Evolutionary conservation across 768 basidiomycete species (phyloP), one percentile per base, ranked within the genome.

Genomic region (Nevesoporus exiguus): DNA sequence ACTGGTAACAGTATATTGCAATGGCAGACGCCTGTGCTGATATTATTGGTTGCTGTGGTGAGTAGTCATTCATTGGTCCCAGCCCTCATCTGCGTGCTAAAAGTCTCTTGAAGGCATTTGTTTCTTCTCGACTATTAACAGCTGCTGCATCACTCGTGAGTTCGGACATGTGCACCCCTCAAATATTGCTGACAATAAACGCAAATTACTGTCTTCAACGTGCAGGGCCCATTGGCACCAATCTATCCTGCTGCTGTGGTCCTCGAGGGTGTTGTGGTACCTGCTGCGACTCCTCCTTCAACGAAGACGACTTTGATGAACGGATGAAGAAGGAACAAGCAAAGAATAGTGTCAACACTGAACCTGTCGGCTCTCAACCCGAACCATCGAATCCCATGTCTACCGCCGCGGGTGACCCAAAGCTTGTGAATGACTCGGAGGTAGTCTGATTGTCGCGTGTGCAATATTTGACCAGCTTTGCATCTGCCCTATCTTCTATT

Each of bases 231-330:
- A 62, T 60, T 36, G 70, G 68, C 30, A 55, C 58, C 17, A 54
- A 61, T 25, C 43, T 30, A 24, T 40, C 36, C 21, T 69, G 65
- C 40, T 71, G 67, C 25, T 53, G 67, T 50, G 68, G 67, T 13
- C 53, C 57, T 17, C 56, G 52, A 49, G 67, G 68, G 14, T 70
- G 64, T 31, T 70, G 68, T 41, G 59, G 64, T 13, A 58, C 60
- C 41, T 68, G 70, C 33, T 70, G 51, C 14, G 59, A 62, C 22
- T 57, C 61, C n/a, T 61, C 64, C 39, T 71, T 71, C 48, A 40
- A 70, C 50, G 40, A 61, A 15, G 69, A 71, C 29, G 55, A 62
- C 51, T 61, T 70, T 45, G 68, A 70, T 29, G 68, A 70, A 40
- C 68, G 56, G 34, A 13, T 68, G 57, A 68, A 57, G 37, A 58